phyloP scores from a whole-genome alignment of 2,329 filamentous ascomycete species.

The Amphichorda felina region DNA sequence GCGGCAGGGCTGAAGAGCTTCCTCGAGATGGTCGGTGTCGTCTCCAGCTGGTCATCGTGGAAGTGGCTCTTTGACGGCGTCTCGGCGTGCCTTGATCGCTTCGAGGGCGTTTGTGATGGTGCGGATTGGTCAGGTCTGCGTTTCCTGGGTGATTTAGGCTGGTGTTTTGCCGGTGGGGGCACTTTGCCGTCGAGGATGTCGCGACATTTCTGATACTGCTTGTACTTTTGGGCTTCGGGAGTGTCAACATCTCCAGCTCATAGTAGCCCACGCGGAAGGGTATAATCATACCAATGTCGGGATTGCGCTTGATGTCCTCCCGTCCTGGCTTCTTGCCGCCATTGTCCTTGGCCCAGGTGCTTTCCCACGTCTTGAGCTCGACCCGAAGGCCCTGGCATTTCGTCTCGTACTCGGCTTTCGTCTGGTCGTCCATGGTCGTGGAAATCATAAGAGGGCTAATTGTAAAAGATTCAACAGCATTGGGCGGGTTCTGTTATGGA shows the following conservation, averaged over 20 bases:
- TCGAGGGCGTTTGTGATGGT: conserved; percentile 34
- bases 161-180: conserved; percentile 19
- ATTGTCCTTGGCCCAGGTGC: conserved; percentile 49
- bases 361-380: conserved; percentile 67
- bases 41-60: conserved; percentile 31
- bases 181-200: conserved; percentile 45
- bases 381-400: conserved; percentile 45
- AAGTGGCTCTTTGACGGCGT: conserved; percentile 32
- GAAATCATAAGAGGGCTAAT: too few species aligned
- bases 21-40: conserved; percentile 43
- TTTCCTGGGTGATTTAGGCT: conserved; percentile 20
- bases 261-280: too few species aligned
- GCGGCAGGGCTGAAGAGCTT: conserved; percentile 48
- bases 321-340: conserved; percentile 57
- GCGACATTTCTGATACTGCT: conserved; percentile 58
- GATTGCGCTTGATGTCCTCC: conserved; percentile 65
- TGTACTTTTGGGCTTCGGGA: conserved; percentile 56
- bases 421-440: conserved; percentile 31
- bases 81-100: conserved; percentile 31
- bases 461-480: too few species aligned
- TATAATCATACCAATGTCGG: conserved; percentile 49
- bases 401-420: conserved; percentile 32
- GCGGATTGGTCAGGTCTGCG: conserved; percentile 21
- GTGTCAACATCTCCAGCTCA: conserved; percentile 2
- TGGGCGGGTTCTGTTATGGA: too few species aligned